Evolutionary conservation across 345 rosid species (phyloP).

Genomic region (Camelina neglecta): DNA sequence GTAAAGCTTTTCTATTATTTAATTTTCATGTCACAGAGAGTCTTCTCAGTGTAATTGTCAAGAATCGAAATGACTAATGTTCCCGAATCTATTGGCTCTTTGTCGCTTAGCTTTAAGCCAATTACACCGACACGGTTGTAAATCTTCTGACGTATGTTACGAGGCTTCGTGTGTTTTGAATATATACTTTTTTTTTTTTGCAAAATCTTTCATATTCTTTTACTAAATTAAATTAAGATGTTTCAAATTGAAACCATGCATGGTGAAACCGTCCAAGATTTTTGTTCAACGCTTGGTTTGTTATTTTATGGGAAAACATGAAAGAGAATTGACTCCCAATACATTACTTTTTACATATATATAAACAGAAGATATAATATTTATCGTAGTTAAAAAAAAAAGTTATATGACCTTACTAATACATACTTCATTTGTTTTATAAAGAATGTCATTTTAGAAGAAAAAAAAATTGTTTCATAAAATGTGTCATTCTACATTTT

Average conservation of each 20-base stretch:
- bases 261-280: constrained; percentile 29
- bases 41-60: constrained; percentile 36
- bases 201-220: constrained; percentile 14
- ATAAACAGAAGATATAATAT: background rate
- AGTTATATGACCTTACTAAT: too few relatives aligned
- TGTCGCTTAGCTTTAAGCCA: constrained; percentile 43
- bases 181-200: background rate
- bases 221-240: background rate
- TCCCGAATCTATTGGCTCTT: constrained; percentile 37
- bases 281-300: constrained; percentile 1
- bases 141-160: constrained; percentile 28
- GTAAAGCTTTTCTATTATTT: background rate
- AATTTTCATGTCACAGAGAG: constrained; percentile 5
- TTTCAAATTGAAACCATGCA: background rate
- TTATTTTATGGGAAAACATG: background rate
- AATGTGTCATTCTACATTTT: too few relatives aligned
- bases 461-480: too few relatives aligned
- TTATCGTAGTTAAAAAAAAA: too few relatives aligned
- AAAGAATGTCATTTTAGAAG: too few relatives aligned
- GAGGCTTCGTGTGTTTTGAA: constrained; percentile 32
- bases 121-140: constrained; percentile 41
- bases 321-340: background rate
- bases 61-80: constrained; percentile 36
- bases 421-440: too few relatives aligned
- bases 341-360: background rate